Percentiles rank a stretch among this genome's conserved stretches.
phyloP scores from a whole-genome alignment of 2,329 filamentous ascomycete genomes.

The Xylaria sp. region DNA sequence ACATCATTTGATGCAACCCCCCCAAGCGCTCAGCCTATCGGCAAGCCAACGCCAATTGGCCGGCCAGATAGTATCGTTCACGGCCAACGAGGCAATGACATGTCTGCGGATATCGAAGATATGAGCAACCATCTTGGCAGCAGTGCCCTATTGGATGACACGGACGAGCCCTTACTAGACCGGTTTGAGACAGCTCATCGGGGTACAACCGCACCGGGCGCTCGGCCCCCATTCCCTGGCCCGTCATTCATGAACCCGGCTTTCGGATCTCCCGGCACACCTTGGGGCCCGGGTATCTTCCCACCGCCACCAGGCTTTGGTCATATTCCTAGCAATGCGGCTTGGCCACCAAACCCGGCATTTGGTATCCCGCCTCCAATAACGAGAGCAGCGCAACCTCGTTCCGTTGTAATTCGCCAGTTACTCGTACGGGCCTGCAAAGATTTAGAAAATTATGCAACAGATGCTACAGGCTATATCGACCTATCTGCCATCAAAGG shows the following conservation, averaged over 20 bases:
- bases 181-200: slow-evolving; percentile 53
- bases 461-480: slow-evolving; percentile 71
- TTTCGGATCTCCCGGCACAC: slow-evolving; percentile 47
- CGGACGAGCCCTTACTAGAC: slow-evolving; percentile 63
- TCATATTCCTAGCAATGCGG: slow-evolving; percentile 53
- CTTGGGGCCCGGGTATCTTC: slow-evolving; percentile 55
- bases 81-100: slow-evolving; percentile 54
- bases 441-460: slow-evolving; percentile 57
- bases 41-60: slow-evolving; percentile 86
- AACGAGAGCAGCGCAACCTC: slow-evolving; percentile 64
- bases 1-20: slow-evolving; percentile 60
- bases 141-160: slow-evolving; percentile 85
- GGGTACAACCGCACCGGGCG: slow-evolving; percentile 63
- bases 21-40: slow-evolving; percentile 72
- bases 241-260: slow-evolving; percentile 55
- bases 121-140: slow-evolving; percentile 86
- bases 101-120: slow-evolving; percentile 72
- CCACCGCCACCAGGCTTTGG: slow-evolving; percentile 60
- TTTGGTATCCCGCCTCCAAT: slow-evolving; percentile 48
- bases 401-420: slow-evolving; percentile 74
- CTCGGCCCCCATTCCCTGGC: slow-evolving; percentile 55
- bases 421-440: slow-evolving; percentile 84
- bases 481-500: slow-evolving; percentile 74
- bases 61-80: slow-evolving; percentile 79
- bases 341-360: slow-evolving; percentile 48